phyloP scores from a whole-genome alignment of 2,329 filamentous ascomycete genomes.

The Neofusicoccum parvum region DNA sequence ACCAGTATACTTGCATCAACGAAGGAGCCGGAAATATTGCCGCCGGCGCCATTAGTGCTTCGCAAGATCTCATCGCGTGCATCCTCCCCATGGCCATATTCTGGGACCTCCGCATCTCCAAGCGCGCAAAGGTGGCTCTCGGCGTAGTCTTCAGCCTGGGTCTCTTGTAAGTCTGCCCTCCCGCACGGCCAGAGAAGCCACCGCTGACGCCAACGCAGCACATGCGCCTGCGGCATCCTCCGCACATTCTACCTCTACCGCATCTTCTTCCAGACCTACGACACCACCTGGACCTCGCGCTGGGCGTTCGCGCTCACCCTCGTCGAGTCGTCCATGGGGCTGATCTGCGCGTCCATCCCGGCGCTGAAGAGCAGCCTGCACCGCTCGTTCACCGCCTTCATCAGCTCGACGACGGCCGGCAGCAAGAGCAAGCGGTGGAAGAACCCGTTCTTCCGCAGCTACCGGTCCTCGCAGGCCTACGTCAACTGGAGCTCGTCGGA shows the following conservation, averaged over 20 bases:
- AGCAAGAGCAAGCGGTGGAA: too few relatives aligned
- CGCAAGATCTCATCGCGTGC: conserved; percentile 46
- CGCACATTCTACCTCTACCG: conserved; percentile 42
- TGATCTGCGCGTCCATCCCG: conserved; percentile 47
- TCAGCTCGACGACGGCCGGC: not conserved
- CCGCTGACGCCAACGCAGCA: not conserved
- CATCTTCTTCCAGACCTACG: conserved; percentile 39
- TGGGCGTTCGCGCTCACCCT: conserved; percentile 45
- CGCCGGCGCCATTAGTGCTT: conserved; percentile 41
- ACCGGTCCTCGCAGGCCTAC: too few relatives aligned
- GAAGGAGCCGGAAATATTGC: conserved; percentile 42
- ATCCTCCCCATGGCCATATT: conserved; percentile 48
- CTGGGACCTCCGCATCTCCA: conserved; percentile 46
- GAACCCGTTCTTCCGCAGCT: too few relatives aligned
- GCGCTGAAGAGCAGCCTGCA: conserved; percentile 48
- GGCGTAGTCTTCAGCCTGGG: conserved; percentile 49
- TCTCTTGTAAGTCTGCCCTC: conserved; percentile 38
- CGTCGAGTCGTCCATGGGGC: conserved; percentile 44
- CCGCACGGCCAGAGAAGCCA: not conserved
- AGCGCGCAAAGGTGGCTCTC: conserved; percentile 47
- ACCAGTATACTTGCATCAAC: conserved; percentile 36
- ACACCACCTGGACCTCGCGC: conserved; percentile 44
- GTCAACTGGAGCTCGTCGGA: too few relatives aligned
- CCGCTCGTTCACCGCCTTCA: not conserved
- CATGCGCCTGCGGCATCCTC: conserved; percentile 38